Conservation (phyloP, 495 filamentous ascomycete genomes). For the Trichodelitschia bisporula region DNA sequence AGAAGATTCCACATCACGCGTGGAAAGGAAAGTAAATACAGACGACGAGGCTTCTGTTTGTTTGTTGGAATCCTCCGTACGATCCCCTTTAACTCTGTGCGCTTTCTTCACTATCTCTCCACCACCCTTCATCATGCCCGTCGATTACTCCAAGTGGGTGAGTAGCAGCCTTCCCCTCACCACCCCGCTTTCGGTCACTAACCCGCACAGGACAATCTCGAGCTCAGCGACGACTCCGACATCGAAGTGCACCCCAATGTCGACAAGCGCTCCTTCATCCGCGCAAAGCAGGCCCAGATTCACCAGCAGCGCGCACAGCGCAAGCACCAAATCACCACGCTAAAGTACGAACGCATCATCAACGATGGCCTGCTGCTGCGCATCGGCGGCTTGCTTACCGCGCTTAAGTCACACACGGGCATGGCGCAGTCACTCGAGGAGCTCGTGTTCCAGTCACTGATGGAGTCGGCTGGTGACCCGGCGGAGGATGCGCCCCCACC, state of each 20-base stretch:
- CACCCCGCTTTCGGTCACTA: not conserved
- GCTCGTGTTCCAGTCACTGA: constrained; percentile 63
- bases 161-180: constrained; percentile 10
- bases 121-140: constrained; percentile 35
- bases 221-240: constrained; percentile 93
- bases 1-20: too few relatives aligned
- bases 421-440: constrained; percentile 47
- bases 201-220: constrained; percentile 44
- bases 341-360: constrained; percentile 79
- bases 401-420: constrained; percentile 41
- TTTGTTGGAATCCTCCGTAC: too few relatives aligned
- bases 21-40: too few relatives aligned
- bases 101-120: too few relatives aligned
- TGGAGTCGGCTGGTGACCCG: constrained; percentile 48
- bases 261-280: constrained; percentile 95
- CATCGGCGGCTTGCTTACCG: constrained; percentile 49
- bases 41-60: too few relatives aligned
- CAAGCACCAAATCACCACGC: constrained; percentile 64
- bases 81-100: too few relatives aligned
- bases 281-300: constrained; percentile 92
- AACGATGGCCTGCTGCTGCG: constrained; percentile 74
- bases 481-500: constrained; percentile 36
- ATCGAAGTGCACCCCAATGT: constrained; percentile 98
- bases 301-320: constrained; percentile 69
- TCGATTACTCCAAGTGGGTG: constrained; percentile 92